phyloP scores from a whole-genome alignment of 1,284 basidiomycete genomes.

The Trichosporon sp. region DNA sequence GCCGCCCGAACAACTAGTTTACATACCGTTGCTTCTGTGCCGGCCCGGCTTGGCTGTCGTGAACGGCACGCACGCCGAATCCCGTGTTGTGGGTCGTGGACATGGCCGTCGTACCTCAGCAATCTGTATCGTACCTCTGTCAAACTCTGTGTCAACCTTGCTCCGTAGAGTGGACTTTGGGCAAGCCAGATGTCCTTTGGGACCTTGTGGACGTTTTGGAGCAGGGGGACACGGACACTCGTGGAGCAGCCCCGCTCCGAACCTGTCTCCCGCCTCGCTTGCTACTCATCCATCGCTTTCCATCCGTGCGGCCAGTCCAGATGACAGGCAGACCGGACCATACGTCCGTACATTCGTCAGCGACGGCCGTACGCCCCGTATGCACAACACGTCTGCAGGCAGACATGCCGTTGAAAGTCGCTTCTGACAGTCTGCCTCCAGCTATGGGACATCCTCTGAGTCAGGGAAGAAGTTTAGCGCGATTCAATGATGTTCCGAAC shows the following conservation, averaged over 20 bases:
- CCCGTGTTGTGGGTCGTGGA: too few relatives aligned
- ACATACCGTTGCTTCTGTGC: not conserved
- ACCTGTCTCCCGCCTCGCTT: not conserved
- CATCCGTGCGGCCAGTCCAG: too few relatives aligned
- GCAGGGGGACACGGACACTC: too few relatives aligned
- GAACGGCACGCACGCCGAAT: not conserved
- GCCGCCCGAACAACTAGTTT: not conserved
- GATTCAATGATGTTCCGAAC: constrained; percentile 2
- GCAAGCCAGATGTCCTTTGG: too few relatives aligned
- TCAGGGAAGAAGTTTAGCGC: not conserved
- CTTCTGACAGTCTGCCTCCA: not conserved
- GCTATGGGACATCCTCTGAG: too few relatives aligned
- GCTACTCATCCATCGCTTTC: too few relatives aligned
- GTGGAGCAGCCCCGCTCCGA: not conserved
- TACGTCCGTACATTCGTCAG: not conserved
- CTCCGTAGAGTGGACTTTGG: too few relatives aligned
- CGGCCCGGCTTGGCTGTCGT: not conserved
- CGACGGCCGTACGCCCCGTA: not conserved
- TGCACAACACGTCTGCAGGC: too few relatives aligned
- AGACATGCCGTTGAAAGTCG: not conserved
- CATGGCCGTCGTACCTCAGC: not conserved
- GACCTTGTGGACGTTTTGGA: too few relatives aligned
- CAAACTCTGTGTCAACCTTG: not conserved
- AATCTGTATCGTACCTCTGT: not conserved
- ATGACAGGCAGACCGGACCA: not conserved